Evolutionary conservation across 2,329 filamentous ascomycete genomes (phyloP), one percentile per base, ranked within the genome.

Genomic region (Fusarium burgessii): DNA sequence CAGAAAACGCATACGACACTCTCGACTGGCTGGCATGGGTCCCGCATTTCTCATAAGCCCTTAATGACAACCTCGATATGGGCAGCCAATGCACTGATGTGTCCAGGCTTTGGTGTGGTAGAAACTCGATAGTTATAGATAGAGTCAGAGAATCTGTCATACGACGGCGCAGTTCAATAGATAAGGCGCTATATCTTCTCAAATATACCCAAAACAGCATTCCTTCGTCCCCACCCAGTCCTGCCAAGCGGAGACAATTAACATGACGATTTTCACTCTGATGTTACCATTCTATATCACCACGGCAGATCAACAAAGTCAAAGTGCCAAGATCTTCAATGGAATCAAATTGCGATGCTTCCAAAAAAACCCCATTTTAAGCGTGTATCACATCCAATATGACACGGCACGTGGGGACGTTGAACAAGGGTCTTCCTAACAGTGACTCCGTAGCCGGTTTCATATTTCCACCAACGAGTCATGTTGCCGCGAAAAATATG

Each of bases 361-460:
- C 38, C 40, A 46, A 15, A 32, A 15, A 32, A 12, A 9, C n/a
- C 50, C 50, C 45, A 51, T 38, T 33, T n/a, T 6, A 33, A 15
- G 17, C 8, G 12, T 15, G 25, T 51, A n/a, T 40, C 29, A 56
- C 18, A n/a, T 42, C 29, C 29, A 43, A 23, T 51, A 25, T 46
- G 38, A 58, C 18, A 27, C 20, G 13, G 41, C 36, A 49, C 41
- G 47, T 66, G 63, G 63, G 41, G 55, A 38, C 12, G 11, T 15
- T 2, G 15, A 43, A 18, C 63, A 66, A 49, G 63, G 63, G 32
- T 66, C 3, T 17, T 51, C 35, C 20, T 23, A 27, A 29, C 47
- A 54, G 63, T 36, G 55, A 46, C 33, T 33, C 62, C 62, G 41
- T 43, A 61, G 55, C 18, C 17, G 36, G 63, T 66, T 66, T 66